Evolutionary conservation across 148 eudicot species (phyloP).

Genomic region (Suaeda aralocaspica): DNA sequence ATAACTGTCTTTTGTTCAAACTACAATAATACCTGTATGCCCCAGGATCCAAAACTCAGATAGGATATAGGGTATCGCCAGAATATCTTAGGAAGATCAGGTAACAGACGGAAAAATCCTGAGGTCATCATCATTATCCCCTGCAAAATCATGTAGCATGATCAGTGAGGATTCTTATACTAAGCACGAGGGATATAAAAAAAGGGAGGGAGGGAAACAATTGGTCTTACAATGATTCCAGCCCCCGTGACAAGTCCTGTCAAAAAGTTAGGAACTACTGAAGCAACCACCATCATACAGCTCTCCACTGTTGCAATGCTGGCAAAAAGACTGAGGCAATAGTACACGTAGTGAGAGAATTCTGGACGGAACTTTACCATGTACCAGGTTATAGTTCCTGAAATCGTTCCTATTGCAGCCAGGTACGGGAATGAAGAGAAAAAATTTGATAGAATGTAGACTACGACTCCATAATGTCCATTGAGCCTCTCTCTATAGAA

Average conservation of each 20-base stretch:
- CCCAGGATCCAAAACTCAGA: slow-evolving; percentile 71
- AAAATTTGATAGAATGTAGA: slow-evolving; percentile 69
- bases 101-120: slow-evolving; percentile 78
- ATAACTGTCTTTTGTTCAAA: neutral
- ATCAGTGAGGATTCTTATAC: neutral
- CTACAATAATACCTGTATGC: slow-evolving; percentile 52
- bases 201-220: neutral
- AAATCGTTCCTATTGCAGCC: slow-evolving; percentile 37
- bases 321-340: slow-evolving; percentile 39
- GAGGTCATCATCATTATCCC: slow-evolving; percentile 95
- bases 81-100: slow-evolving; percentile 75
- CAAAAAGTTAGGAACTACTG: slow-evolving; percentile 65
- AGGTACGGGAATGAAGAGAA: slow-evolving; percentile 75
- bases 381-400: slow-evolving; percentile 62
- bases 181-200: neutral
- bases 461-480: slow-evolving; percentile 75
- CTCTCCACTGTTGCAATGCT: slow-evolving; percentile 71
- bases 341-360: slow-evolving; percentile 51
- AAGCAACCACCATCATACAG: slow-evolving; percentile 78
- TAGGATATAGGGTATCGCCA: slow-evolving; percentile 91
- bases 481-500: slow-evolving; percentile 68
- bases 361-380: slow-evolving; percentile 75
- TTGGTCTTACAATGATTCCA: slow-evolving; percentile 55
- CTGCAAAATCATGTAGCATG: slow-evolving; percentile 30
- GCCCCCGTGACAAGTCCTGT: slow-evolving; percentile 73